Percentiles rank a stretch among this genome's conserved stretches.
Evolutionary conservation across 441 rosid species (phyloP).

Genomic region (Manihot esculenta): DNA sequence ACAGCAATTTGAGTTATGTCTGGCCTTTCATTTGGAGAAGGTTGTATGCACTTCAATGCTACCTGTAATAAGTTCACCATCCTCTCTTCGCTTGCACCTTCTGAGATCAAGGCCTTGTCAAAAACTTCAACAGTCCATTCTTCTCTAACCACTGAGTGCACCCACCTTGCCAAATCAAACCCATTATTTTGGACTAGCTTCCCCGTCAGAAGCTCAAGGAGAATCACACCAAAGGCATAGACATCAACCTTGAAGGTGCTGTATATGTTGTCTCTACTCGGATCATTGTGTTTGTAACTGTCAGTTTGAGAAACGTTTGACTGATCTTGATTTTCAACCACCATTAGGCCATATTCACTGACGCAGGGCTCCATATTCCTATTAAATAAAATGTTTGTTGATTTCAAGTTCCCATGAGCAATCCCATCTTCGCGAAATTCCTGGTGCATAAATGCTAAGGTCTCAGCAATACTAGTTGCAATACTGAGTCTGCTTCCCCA

Average conservation of each 20-base stretch:
- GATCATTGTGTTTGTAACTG: constrained; percentile 15
- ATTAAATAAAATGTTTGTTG: constrained; percentile 56
- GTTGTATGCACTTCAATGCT: constrained; percentile 49
- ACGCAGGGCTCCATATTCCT: constrained; percentile 48
- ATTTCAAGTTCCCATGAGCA: constrained; percentile 65
- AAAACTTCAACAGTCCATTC: constrained; percentile 71
- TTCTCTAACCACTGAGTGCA: constrained; percentile 53
- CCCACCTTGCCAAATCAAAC: constrained; percentile 53
- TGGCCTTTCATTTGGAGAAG: constrained; percentile 44
- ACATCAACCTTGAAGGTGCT: constrained; percentile 38
- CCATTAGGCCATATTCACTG: constrained; percentile 60
- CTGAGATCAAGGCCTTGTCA: constrained; percentile 42
- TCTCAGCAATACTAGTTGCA: constrained; percentile 41
- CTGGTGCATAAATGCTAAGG: constrained; percentile 48
- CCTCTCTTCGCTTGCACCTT: constrained; percentile 55
- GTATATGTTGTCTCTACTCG: background rate
- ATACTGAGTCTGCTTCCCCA: constrained; percentile 57
- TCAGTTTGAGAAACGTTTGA: constrained; percentile 22
- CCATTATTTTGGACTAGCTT: constrained; percentile 45
- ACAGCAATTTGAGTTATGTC: constrained; percentile 31
- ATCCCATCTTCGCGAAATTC: constrained; percentile 45
- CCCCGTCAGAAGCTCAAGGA: constrained; percentile 66
- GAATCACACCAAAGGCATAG: constrained; percentile 50
- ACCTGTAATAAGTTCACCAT: constrained; percentile 54
- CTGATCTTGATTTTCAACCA: constrained; percentile 31